Percentiles rank a stretch among this genome's conserved stretches.
phyloP scores from a whole-genome alignment of 192 early-diverging fungal species.

The Gaertneriomyces sp. region DNA sequence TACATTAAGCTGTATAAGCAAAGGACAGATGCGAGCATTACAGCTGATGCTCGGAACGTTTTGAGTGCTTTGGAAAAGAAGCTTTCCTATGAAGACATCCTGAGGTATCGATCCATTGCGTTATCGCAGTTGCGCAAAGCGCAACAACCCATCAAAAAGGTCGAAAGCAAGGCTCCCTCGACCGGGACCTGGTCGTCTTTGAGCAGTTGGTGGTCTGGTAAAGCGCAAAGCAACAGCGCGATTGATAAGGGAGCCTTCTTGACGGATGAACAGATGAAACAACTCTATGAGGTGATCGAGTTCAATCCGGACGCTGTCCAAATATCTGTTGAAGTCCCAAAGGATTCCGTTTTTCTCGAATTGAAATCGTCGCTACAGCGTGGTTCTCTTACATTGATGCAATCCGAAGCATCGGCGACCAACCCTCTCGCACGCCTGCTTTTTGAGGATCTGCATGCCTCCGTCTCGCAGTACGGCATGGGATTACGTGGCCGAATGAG shows the following conservation, averaged over 20 bases:
- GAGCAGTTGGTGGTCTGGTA: conserved; percentile 39
- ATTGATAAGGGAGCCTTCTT: neutral
- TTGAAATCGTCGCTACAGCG: conserved; percentile 59
- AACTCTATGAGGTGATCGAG: conserved; percentile 92
- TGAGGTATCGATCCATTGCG: conserved; percentile 77
- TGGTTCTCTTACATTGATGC: conserved; percentile 78
- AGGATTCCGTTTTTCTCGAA: conserved; percentile 45
- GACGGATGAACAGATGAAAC: conserved; percentile 77
- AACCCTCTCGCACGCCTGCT: conserved; percentile 55
- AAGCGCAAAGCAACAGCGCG: conserved; percentile 1
- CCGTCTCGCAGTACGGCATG: conserved; percentile 51
- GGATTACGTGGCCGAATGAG: conserved; percentile 53
- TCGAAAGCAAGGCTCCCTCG: neutral
- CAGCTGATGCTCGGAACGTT: conserved; percentile 45
- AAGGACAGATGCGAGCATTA: conserved; percentile 45
- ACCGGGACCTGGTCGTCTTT: conserved; percentile 31
- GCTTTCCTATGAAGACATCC: conserved; percentile 85
- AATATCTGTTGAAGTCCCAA: conserved; percentile 53
- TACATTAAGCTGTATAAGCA: conserved; percentile 77
- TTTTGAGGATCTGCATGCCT: conserved; percentile 62
- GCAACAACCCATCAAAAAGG: conserved; percentile 64
- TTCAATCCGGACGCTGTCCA: conserved; percentile 77
- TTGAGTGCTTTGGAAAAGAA: conserved; percentile 70
- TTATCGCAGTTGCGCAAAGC: conserved; percentile 62
- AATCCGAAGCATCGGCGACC: conserved; percentile 41